These are phyloP conservation scores for Gyromitra esculenta DNA, from an alignment of 2,329 filamentous ascomycete species.

Conservation along the genomic window DNA sequence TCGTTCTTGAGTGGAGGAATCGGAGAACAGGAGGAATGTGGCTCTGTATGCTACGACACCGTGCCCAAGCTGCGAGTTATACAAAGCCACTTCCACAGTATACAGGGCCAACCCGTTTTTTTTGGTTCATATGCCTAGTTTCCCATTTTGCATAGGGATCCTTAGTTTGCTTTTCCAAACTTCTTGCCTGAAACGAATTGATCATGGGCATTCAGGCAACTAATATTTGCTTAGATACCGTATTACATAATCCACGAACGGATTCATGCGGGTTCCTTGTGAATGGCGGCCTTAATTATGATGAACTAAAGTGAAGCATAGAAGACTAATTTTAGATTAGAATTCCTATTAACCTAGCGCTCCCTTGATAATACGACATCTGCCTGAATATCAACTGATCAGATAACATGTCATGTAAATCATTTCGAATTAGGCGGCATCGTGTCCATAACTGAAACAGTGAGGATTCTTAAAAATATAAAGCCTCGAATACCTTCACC, in stretches of 20 bases:
- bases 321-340: not conserved
- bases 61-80: too few relatives aligned
- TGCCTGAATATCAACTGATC: not conserved
- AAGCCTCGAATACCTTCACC: conserved; percentile 16
- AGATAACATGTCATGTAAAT: not conserved
- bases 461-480: not conserved
- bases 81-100: too few relatives aligned
- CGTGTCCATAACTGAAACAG: not conserved
- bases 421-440: not conserved
- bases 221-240: not conserved
- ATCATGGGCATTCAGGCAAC: not conserved
- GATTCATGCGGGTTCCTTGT: not conserved
- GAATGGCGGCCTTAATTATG: not conserved
- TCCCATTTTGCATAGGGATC: too few relatives aligned
- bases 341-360: not conserved
- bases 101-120: too few relatives aligned
- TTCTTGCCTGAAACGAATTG: too few relatives aligned
- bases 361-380: not conserved
- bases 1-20: too few relatives aligned
- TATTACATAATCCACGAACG: not conserved
- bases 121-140: too few relatives aligned
- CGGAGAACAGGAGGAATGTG: too few relatives aligned
- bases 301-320: not conserved
- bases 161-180: too few relatives aligned
- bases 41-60: too few relatives aligned